Percentiles rank a stretch among this genome's conserved stretches.
Conservation (phyloP, 164 flowering plant species). For the Tetrastigma voinierianum region DNA sequence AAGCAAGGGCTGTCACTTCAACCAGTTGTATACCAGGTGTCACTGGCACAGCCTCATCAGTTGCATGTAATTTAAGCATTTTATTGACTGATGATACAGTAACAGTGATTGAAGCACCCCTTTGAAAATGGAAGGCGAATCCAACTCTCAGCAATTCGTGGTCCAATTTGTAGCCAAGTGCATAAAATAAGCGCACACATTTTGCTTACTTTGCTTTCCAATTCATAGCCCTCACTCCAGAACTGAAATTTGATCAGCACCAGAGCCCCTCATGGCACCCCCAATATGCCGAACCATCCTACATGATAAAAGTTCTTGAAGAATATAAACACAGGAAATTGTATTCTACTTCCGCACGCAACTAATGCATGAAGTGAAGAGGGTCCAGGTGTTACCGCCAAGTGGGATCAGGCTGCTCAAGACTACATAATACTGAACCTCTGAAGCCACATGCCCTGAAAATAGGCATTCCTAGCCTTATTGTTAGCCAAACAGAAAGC, state of each 20-base stretch:
- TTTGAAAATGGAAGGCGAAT: conserved; percentile 73
- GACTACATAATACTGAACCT: conserved; percentile 82
- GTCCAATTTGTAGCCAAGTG: conserved; percentile 88
- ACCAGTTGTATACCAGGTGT: conserved; percentile 93
- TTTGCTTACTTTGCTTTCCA: conserved; percentile 94
- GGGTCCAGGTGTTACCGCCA: conserved; percentile 45
- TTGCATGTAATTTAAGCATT: conserved; percentile 80
- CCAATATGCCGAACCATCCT: conserved; percentile 94
- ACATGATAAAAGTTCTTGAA: not conserved
- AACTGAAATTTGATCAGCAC: conserved; percentile 90
- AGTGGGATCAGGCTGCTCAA: conserved; percentile 77
- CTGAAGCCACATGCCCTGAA: conserved; percentile 75
- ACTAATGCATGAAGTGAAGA: not conserved
- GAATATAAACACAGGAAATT: not conserved
- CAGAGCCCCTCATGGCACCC: conserved; percentile 94
- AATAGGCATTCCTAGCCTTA: not conserved
- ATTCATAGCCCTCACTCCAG: conserved; percentile 74
- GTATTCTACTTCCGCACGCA: no score
- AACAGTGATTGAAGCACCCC: conserved; percentile 73
- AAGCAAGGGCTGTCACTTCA: conserved; percentile 92
- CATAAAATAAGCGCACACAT: conserved; percentile 70
- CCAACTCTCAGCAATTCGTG: conserved; percentile 85
- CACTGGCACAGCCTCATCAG: conserved; percentile 83
- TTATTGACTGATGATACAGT: conserved; percentile 84
- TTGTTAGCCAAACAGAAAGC: not conserved